A percentile compares a stretch with the other conserved stretches of the same genome.
phyloP scores from a whole-genome alignment of 2,329 filamentous ascomycete genomes.

The Aspergillus melleus region DNA sequence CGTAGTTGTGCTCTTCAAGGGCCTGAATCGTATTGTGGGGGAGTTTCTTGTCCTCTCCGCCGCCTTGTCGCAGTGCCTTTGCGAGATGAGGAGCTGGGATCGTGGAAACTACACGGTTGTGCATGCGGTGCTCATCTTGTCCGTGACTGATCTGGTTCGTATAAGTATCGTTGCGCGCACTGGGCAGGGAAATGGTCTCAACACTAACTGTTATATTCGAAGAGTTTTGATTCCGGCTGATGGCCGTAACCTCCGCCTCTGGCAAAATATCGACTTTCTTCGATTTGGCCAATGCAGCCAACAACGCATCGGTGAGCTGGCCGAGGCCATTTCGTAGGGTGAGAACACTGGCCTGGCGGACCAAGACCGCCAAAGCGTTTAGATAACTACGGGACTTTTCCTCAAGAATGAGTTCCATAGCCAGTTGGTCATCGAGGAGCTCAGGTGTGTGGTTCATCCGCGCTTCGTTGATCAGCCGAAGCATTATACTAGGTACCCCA shows the following conservation, averaged over 20 bases:
- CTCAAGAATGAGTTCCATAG: slow-evolving; percentile 15
- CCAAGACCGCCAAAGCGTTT: slow-evolving; percentile 16
- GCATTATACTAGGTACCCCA: no score
- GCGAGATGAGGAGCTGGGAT: slow-evolving; percentile 30
- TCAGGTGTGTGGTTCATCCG: slow-evolving; percentile 11
- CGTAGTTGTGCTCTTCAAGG: slow-evolving; percentile 50
- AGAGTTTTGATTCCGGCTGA: slow-evolving; percentile 36
- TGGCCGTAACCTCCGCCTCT: slow-evolving; percentile 48
- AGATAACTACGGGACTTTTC: slow-evolving; percentile 18
- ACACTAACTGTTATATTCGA: slow-evolving; percentile 27
- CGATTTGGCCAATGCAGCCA: slow-evolving; percentile 50
- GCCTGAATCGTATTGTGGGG: slow-evolving; percentile 22
- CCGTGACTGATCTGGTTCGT: not conserved
- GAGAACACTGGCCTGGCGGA: slow-evolving; percentile 37
- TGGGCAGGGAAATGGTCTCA: not conserved
- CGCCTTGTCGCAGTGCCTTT: slow-evolving; percentile 20
- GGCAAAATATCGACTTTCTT: slow-evolving; percentile 62
- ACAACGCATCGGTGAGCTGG: slow-evolving; percentile 59
- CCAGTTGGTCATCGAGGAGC: slow-evolving; percentile 31
- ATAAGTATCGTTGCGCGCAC: not conserved
- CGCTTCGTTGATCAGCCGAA: no score
- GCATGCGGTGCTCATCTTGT: slow-evolving; percentile 10
- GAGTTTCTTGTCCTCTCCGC: slow-evolving; percentile 2
- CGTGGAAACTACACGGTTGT: slow-evolving; percentile 37
- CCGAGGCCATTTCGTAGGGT: slow-evolving; percentile 60